These are phyloP conservation scores for Prosopis cineraria DNA, from an alignment of 306 rosid genomes.

Conservation along the genomic window DNA sequence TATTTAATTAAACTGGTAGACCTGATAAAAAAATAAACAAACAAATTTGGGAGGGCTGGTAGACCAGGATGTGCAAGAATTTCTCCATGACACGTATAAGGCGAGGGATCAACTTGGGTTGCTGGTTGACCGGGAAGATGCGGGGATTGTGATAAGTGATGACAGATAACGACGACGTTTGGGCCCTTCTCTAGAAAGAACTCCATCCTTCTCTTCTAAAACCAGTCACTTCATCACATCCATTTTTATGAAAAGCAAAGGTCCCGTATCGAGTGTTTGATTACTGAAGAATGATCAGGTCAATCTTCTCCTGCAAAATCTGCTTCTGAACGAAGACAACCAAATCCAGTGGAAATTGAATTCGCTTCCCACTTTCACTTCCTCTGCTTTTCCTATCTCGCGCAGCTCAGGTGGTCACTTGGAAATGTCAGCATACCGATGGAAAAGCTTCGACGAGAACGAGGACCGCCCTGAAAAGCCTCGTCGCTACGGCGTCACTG, in stretches of 20 bases:
- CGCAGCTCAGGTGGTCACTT: not conserved
- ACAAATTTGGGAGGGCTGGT: no score
- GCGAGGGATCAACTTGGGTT: not conserved
- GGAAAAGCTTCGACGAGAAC: conserved; percentile 81
- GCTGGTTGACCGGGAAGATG: not conserved
- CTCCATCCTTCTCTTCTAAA: conserved; percentile 25
- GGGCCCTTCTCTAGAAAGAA: conserved; percentile 34
- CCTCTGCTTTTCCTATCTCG: not conserved
- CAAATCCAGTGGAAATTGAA: not conserved
- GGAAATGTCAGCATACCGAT: conserved; percentile 63
- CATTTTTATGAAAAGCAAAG: not conserved
- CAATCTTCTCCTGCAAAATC: not conserved
- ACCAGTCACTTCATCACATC: not conserved
- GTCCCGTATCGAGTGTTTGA: not conserved
- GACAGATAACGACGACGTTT: not conserved
- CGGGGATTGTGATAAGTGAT: not conserved
- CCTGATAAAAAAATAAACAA: no score
- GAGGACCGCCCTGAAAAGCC: conserved; percentile 93
- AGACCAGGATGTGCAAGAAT: no score
- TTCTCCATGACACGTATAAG: not conserved
- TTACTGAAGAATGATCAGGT: not conserved
- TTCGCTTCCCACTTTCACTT: not conserved
- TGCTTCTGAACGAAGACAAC: not conserved
- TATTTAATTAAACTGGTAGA: no score
- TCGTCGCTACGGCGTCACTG: conserved; percentile 82